Percentiles rank a stretch among this genome's conserved stretches.
These are phyloP conservation scores for Hygrocybe punicea DNA, from an alignment of 768 basidiomycete genomes.

Conservation along the genomic window DNA sequence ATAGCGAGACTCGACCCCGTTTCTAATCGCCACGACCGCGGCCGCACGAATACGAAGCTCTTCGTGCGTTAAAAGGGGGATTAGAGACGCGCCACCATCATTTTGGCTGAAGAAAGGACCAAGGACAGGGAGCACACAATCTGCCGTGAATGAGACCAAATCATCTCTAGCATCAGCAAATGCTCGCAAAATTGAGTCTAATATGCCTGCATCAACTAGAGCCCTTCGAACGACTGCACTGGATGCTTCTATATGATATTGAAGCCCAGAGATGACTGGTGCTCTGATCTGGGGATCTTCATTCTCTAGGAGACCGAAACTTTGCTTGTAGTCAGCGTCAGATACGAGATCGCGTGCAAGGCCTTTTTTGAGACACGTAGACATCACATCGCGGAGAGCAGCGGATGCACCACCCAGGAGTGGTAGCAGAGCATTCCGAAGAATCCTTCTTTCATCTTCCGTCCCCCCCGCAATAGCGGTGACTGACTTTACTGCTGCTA, in stretches of 20 bases:
- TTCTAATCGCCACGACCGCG: conserved; percentile 11
- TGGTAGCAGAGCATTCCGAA: conserved; percentile 14
- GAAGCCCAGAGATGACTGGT: conserved; percentile 15
- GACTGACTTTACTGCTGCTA: conserved; percentile 11
- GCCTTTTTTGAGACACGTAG: conserved; percentile 11
- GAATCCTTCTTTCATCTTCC: conserved; percentile 7
- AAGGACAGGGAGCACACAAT: conserved; percentile 15
- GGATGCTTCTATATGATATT: conserved; percentile 11
- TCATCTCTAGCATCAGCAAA: conserved; percentile 10
- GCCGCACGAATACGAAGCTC: conserved; percentile 16
- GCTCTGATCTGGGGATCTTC: conserved; percentile 13
- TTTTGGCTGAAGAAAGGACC: conserved; percentile 16
- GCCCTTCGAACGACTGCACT: conserved; percentile 13
- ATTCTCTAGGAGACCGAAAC: conserved; percentile 14
- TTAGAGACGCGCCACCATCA: conserved; percentile 11
- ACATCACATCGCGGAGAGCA: conserved; percentile 10
- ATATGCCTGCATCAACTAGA: conserved; percentile 16
- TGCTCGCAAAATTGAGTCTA: conserved; percentile 10
- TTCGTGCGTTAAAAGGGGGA: conserved; percentile 15
- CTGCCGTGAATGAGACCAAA: conserved; percentile 8
- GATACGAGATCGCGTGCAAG: conserved; percentile 15
- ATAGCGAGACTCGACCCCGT: conserved; percentile 17
- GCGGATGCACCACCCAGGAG: conserved; percentile 10
- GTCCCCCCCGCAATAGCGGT: conserved; percentile 9
- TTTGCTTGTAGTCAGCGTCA: conserved; percentile 10